Conservation (phyloP, 2,329 filamentous ascomycete species). For the Neonectria coccinea region DNA sequence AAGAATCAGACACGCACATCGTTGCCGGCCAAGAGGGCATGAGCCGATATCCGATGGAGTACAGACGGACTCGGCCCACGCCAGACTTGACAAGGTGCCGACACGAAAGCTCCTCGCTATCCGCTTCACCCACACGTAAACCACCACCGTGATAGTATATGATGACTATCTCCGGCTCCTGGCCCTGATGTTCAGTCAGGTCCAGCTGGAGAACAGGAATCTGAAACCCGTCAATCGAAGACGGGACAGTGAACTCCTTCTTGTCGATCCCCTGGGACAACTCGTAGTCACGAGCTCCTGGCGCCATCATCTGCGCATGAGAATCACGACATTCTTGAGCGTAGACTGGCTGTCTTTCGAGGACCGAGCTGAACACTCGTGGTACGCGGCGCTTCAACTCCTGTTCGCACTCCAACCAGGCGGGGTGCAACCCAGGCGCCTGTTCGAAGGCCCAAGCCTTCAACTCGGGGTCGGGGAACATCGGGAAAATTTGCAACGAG, state of each 20-base stretch:
- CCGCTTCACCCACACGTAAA: slow-evolving; percentile 59
- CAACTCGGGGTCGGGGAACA: slow-evolving; percentile 38
- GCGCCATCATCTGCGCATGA: slow-evolving; percentile 51
- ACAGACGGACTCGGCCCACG: slow-evolving; percentile 49
- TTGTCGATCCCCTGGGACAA: slow-evolving; percentile 51
- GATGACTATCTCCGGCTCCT: slow-evolving; percentile 45
- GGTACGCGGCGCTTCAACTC: slow-evolving; percentile 35
- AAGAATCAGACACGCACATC: slow-evolving; percentile 57
- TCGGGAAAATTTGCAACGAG: slow-evolving; percentile 8
- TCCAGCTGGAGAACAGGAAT: slow-evolving; percentile 55
- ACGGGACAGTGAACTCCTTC: slow-evolving; percentile 47
- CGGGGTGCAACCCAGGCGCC: slow-evolving; percentile 54
- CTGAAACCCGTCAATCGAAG: slow-evolving; percentile 47
- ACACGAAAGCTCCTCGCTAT: slow-evolving; percentile 62
- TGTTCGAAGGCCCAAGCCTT: slow-evolving; percentile 44
- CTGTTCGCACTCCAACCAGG: slow-evolving; percentile 56
- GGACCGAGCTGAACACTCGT: slow-evolving; percentile 35
- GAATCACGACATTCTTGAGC: slow-evolving; percentile 54
- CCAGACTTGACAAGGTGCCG: slow-evolving; percentile 53
- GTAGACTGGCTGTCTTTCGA: slow-evolving; percentile 55
- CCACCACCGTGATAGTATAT: slow-evolving; percentile 64
- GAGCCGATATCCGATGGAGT: slow-evolving; percentile 61
- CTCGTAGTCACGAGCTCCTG: slow-evolving; percentile 51
- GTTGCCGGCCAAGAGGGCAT: slow-evolving; percentile 55
- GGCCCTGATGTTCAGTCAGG: slow-evolving; percentile 25